A percentile compares a stretch with the other conserved stretches of the same genome.
These are phyloP conservation scores for Nicotiana attenuata DNA, from an alignment of 257 asterid genomes.

Conservation along the genomic window DNA sequence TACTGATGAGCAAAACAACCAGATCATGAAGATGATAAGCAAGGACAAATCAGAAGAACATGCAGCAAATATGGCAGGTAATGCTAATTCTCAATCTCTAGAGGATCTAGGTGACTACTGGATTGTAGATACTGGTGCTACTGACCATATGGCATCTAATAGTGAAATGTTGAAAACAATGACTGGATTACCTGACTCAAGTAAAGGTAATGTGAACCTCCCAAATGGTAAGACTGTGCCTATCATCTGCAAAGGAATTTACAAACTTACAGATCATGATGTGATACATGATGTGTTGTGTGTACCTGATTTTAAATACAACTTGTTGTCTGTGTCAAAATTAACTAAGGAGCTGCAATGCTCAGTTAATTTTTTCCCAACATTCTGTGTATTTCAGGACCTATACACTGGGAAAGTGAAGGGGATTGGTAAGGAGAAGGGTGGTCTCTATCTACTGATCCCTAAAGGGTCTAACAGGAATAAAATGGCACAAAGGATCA, in stretches of 20 bases:
- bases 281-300: too few species aligned
- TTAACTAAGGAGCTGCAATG: not conserved
- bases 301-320: too few species aligned
- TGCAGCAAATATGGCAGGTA: not conserved
- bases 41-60: too few species aligned
- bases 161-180: too few species aligned
- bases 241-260: too few species aligned
- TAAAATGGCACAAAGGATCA: accelerated
- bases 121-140: too few species aligned
- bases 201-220: not conserved
- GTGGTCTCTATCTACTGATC: not conserved
- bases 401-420: not conserved
- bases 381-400: not conserved
- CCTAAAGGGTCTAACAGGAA: too few species aligned
- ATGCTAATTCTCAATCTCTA: too few species aligned
- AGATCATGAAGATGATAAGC: not conserved
- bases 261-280: too few species aligned
- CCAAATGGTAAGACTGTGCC: not conserved
- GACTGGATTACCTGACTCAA: not conserved
- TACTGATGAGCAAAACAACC: not conserved
- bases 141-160: too few species aligned
- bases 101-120: too few species aligned
- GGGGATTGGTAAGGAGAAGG: not conserved
- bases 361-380: not conserved
- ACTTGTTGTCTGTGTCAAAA: not conserved